Base-by-base conservation (phyloP, 192 early-diverging fungal genomes). In the Mortierella hygrophila region DNA sequence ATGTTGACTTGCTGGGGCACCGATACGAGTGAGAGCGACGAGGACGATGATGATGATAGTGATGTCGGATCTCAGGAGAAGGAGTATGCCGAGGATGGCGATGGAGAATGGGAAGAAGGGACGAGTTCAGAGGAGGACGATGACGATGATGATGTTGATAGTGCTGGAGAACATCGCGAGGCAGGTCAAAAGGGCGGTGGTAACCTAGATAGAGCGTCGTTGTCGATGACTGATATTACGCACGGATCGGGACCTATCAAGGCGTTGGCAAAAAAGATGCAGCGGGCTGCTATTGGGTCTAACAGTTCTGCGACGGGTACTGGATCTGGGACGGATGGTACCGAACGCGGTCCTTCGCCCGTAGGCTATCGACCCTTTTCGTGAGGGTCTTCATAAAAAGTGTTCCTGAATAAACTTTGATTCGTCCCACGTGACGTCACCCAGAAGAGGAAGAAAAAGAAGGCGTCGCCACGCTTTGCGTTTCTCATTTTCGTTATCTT, bases 1-100 rank as follows among this genome's bases (percentile, higher is more conserved):
- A 86, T 81, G 78, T 37, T 86, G 32, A 86, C 84, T 2, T 86
- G 84, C 52, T 81, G 84, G 84, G 84, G 84, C 2, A 86, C 84
- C 0, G 84, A 86, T 47, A 42, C 37, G 32, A 74, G 71, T 32
- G 81, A 79, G 44, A 72, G 74, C 16, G 18, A 57, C 7, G 83
- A 86, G 13, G 78, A 80, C 26, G 78, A 80, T 38, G 83, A 81
- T 26, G 82, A 83, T 4, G 63, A 49, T 7, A 60, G 60, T 21
- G 46, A 49, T 13, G 4, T 68, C 35, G 18, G 60, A 32, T 65
- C 40, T 26, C 37, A 29, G 0, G 44, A 73, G 23, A 75, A 89
- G 35, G 84, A 88, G 20, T 76, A 65, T 23, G 78, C 82, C 6
- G 78, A 77, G 21, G 83, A 85, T 44, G 81, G 80, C 0, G 88